Evolutionary conservation across 2,329 filamentous ascomycete species (phyloP).

Genomic region (Colletotrichum graminicola): DNA sequence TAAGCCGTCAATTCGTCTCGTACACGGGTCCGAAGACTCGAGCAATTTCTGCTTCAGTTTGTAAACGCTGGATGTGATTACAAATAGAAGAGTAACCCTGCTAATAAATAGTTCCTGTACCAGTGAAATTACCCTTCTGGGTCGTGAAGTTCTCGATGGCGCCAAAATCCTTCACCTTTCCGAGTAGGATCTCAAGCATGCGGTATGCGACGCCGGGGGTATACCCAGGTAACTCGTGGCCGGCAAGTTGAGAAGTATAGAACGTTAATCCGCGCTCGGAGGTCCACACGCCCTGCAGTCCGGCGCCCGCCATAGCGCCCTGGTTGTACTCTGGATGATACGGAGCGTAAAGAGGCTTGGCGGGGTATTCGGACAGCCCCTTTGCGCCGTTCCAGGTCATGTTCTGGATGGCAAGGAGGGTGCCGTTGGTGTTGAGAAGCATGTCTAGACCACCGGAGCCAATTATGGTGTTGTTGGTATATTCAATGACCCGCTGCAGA

Average conservation of each 20-base stretch:
- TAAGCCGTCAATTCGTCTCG: too few relatives aligned
- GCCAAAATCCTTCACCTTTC: slow-evolving; percentile 45
- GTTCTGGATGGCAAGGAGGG: slow-evolving; percentile 75
- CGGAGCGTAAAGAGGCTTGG: slow-evolving; percentile 33
- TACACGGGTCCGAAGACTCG: too few relatives aligned
- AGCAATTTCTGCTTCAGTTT: background rate
- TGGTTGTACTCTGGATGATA: slow-evolving; percentile 49
- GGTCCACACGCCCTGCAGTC: slow-evolving; percentile 38
- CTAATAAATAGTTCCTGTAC: background rate
- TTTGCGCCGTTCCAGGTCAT: slow-evolving; percentile 77
- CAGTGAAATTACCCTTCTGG: slow-evolving; percentile 10
- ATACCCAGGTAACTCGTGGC: slow-evolving; percentile 48
- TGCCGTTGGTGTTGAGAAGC: slow-evolving; percentile 72
- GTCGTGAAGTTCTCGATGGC: slow-evolving; percentile 33
- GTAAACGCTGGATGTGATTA: background rate
- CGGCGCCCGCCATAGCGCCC: slow-evolving; percentile 29
- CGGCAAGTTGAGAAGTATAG: slow-evolving; percentile 40
- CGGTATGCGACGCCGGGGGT: slow-evolving; percentile 47
- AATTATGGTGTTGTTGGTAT: slow-evolving; percentile 51
- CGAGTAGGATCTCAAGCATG: slow-evolving; percentile 47
- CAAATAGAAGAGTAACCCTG: background rate
- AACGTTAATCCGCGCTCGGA: slow-evolving; percentile 42
- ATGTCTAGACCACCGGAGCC: slow-evolving; percentile 57
- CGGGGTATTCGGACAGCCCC: slow-evolving; percentile 69
- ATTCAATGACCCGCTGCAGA: slow-evolving; percentile 48